These are phyloP conservation scores for Huntiella savannae DNA, from an alignment of 2,329 filamentous ascomycete species.

Conservation along the genomic window DNA sequence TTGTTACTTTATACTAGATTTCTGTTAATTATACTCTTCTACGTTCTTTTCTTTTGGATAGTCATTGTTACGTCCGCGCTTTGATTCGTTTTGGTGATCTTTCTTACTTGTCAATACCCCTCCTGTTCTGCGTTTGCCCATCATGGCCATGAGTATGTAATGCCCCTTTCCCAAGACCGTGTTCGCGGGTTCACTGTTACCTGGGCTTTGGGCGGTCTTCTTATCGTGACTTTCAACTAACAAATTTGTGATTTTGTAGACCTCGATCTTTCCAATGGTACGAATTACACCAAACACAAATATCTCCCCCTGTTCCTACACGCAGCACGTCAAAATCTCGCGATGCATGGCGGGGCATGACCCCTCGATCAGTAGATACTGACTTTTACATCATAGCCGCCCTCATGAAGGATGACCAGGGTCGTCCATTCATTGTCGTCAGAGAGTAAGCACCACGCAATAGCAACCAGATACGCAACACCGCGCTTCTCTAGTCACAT, in stretches of 20 bases:
- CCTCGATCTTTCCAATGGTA: slow-evolving; percentile 72
- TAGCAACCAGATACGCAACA: neutral
- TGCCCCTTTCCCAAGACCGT: slow-evolving; percentile 9
- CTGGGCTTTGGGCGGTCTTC: too few species aligned
- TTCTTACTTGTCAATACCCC: slow-evolving; percentile 8
- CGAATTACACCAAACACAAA: slow-evolving; percentile 12
- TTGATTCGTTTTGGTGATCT: slow-evolving; percentile 3
- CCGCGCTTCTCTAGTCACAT: slow-evolving; percentile 11
- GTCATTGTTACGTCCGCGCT: neutral
- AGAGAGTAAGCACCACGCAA: slow-evolving; percentile 55
- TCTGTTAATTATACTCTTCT: slow-evolving; percentile 1
- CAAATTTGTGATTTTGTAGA: slow-evolving; percentile 28
- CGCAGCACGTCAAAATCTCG: slow-evolving; percentile 9
- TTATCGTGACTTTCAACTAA: neutral
- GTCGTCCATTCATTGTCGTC: slow-evolving; percentile 92
- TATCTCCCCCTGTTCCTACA: neutral
- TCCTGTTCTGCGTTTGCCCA: slow-evolving; percentile 13
- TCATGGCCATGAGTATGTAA: slow-evolving; percentile 23
- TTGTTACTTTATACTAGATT: slow-evolving; percentile 1
- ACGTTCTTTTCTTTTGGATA: neutral
- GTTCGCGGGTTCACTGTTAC: too few species aligned
- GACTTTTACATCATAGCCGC: slow-evolving; percentile 26
- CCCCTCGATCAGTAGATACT: neutral
- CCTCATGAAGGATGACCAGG: slow-evolving; percentile 92
- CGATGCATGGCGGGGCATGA: slow-evolving; percentile 7